Percentiles rank a stretch among this genome's conserved stretches.
Evolutionary conservation across 352 stramenopile genomes (phyloP).

Genomic region (Plasmopara viticola): DNA sequence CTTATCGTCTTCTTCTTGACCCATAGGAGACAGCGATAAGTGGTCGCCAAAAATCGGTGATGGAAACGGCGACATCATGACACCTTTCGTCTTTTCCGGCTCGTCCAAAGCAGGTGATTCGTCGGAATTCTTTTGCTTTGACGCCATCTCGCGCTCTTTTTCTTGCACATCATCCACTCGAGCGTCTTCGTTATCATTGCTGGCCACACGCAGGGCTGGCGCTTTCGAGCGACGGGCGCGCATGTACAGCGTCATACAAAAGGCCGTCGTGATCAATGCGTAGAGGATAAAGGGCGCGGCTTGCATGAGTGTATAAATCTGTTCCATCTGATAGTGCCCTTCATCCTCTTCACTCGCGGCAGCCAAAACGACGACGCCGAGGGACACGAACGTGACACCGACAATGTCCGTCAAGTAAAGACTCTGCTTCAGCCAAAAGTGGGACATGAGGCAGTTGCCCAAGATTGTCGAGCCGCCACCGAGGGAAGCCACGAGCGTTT

Average conservation of each 20-base stretch:
- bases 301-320: constrained; percentile 81
- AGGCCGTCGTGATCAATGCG: constrained; percentile 69
- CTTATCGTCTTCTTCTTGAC: constrained; percentile 43
- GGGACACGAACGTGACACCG: constrained; percentile 65
- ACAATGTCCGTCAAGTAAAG: constrained; percentile 81
- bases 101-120: constrained; percentile 28
- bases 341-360: constrained; percentile 61
- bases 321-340: constrained; percentile 78
- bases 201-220: constrained; percentile 61
- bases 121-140: constrained; percentile 22
- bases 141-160: constrained; percentile 43
- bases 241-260: constrained; percentile 80
- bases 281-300: constrained; percentile 81
- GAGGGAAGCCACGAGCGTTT: constrained; percentile 80
- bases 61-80: constrained; percentile 78
- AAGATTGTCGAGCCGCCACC: constrained; percentile 79
- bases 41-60: constrained; percentile 58
- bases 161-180: constrained; percentile 48
- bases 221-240: constrained; percentile 74
- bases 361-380: constrained; percentile 76
- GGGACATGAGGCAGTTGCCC: constrained; percentile 78
- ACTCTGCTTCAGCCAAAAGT: constrained; percentile 84
- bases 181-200: constrained; percentile 42
- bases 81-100: constrained; percentile 23
- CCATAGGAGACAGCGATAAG: constrained; percentile 35